phyloP scores from a whole-genome alignment of 2,329 filamentous ascomycete species.

The Sarocladiaceae sp. region DNA sequence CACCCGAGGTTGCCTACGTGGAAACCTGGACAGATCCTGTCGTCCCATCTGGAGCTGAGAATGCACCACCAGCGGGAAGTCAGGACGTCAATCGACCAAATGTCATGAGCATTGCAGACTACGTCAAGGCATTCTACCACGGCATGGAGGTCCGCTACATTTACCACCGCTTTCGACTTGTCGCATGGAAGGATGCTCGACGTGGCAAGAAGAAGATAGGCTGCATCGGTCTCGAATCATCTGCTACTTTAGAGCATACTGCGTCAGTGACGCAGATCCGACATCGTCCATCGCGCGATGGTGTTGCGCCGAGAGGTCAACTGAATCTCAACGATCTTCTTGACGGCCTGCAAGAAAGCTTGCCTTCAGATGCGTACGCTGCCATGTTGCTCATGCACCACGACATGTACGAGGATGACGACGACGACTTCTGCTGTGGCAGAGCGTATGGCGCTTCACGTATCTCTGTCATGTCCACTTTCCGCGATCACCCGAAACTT shows the following conservation, averaged over 20 bases:
- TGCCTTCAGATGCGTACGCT: conserved; percentile 56
- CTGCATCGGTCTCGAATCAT: conserved; percentile 43
- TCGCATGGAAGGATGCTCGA: conserved; percentile 47
- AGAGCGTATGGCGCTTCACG: conserved; percentile 61
- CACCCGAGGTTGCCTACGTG: neutral
- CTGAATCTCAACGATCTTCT: conserved; percentile 59
- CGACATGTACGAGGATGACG: conserved; percentile 62
- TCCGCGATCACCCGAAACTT: conserved; percentile 55
- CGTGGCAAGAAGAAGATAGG: no score
- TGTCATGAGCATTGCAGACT: conserved; percentile 26
- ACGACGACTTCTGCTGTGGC: conserved; percentile 65
- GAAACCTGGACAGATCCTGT: neutral
- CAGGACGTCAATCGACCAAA: conserved; percentile 15
- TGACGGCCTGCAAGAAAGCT: conserved; percentile 47
- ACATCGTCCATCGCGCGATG: conserved; percentile 42
- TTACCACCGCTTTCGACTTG: conserved; percentile 37
- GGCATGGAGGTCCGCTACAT: conserved; percentile 46
- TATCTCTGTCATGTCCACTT: conserved; percentile 57
- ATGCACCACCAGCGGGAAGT: conserved; percentile 7
- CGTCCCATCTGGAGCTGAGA: neutral
- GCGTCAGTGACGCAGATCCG: conserved; percentile 44
- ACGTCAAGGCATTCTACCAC: conserved; percentile 46
- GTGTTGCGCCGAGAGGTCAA: conserved; percentile 39
- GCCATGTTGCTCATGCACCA: conserved; percentile 53
- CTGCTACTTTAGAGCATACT: conserved; percentile 16